Evolutionary conservation across 2,329 filamentous ascomycete species (phyloP).

Genomic region (Penicillium carneum): DNA sequence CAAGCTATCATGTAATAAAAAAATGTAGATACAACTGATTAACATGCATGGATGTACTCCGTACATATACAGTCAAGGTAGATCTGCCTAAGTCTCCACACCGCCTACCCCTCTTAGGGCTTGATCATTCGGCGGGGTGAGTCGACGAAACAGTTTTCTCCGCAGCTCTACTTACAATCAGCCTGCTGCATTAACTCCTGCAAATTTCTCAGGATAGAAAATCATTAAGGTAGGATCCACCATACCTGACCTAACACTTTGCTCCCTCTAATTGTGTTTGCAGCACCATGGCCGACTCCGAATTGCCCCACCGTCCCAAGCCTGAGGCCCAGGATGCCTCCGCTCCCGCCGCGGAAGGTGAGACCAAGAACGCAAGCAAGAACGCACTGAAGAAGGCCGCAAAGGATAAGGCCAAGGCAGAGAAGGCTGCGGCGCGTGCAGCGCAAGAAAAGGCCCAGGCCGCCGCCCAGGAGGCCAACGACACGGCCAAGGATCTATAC

Average conservation of each 20-base stretch:
- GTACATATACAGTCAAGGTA: neutral
- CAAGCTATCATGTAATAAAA: neutral
- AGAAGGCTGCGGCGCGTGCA: slow-evolving; percentile 74
- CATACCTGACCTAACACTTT: neutral
- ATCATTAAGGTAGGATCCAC: slow-evolving; percentile 31
- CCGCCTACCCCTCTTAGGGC: slow-evolving; percentile 45
- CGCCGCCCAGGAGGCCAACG: slow-evolving; percentile 68
- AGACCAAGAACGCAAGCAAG: slow-evolving; percentile 64
- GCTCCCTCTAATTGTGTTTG: slow-evolving; percentile 11
- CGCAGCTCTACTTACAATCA: slow-evolving; percentile 16
- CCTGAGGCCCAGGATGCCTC: slow-evolving; percentile 43
- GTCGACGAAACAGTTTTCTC: slow-evolving; percentile 31
- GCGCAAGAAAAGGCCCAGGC: slow-evolving; percentile 76
- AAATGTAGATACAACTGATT: no score
- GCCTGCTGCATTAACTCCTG: slow-evolving; percentile 11
- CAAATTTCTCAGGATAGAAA: slow-evolving; percentile 24
- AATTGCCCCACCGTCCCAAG: slow-evolving; percentile 51
- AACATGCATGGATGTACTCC: neutral
- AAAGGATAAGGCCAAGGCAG: slow-evolving; percentile 87
- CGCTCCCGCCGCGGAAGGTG: slow-evolving; percentile 47
- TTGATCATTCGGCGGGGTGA: slow-evolving; percentile 43
- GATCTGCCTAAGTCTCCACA: neutral
- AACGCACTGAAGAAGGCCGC: slow-evolving; percentile 85
- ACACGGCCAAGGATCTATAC: slow-evolving; percentile 74
- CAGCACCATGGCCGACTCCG: slow-evolving; percentile 49